Conservation (phyloP, 2,329 filamentous ascomycete species). For the Xylaria sp. region DNA sequence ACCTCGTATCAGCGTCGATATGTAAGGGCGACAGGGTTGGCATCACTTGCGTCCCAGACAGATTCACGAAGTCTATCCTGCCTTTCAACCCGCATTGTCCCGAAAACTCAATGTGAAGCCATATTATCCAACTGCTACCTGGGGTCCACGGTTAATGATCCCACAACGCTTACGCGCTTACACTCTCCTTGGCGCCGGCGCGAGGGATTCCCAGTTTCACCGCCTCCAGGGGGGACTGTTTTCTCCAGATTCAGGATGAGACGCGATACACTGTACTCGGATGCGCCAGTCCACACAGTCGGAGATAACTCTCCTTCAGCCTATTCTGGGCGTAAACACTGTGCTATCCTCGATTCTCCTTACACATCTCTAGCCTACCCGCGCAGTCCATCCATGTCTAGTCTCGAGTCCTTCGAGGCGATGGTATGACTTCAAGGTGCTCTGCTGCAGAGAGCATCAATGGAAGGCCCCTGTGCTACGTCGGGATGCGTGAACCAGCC, state of each 20-base stretch:
- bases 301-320: neutral
- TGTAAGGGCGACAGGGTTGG: too few species aligned
- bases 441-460: neutral
- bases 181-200: neutral
- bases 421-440: neutral
- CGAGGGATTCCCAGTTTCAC: neutral
- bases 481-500: too few species aligned
- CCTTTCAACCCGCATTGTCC: too few species aligned
- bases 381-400: neutral
- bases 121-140: neutral
- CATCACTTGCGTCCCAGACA: too few species aligned
- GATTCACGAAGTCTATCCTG: too few species aligned
- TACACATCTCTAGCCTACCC: neutral
- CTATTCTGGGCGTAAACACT: neutral
- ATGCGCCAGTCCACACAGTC: neutral
- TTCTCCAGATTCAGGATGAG: neutral
- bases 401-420: neutral
- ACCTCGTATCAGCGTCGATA: neutral
- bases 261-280: neutral
- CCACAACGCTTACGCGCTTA: neutral
- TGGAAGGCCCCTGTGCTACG: neutral
- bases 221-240: too few species aligned
- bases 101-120: conserved; percentile 1
- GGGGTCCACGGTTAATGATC: too few species aligned
- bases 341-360: neutral